Evolutionary conservation across 306 rosid genomes (phyloP), one percentile per base, ranked within the genome.

Genomic region (Astragalus membranaceus): DNA sequence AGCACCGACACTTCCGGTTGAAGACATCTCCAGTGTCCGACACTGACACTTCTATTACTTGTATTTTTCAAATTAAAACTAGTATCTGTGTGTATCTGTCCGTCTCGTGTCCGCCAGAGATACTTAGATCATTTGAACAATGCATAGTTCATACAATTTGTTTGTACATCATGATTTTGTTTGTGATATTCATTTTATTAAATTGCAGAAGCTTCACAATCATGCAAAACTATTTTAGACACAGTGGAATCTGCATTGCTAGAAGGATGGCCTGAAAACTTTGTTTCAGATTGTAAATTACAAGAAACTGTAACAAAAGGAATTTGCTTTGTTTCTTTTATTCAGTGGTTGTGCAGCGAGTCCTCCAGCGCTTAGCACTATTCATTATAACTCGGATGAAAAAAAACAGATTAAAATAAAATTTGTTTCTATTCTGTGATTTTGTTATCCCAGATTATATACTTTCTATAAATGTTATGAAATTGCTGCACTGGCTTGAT

Each of bases 201-300:
- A 64, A 43, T 82, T 81, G 76, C 88, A 93, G 98, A 88, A 58
- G 93, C 98, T 74, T 96, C 97, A 72, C 82, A 78, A 49, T 87
- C 98, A 6, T 90, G 98, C 88, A 90, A 87, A 64, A 66, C 81
- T 47, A 82, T 93, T 82, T 69, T 88, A 78, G 97, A 90, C 81
- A 90, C 93, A 5, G 79, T 90, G 57, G 96, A 93, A 73, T 84
- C 97, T 47, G 85, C 97, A 64, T 78, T 93, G 64, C 98, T 96
- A 8, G 98, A 86, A 41, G 96, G 98, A 23, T 84, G 86, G 82
- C 87, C 88, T 5, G 86, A 81, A 78, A 84, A 59, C 83, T 82
- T 88, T 65, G 82, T 73, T 30, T 76, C 79, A 15, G 96, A 90
- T 64, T 51, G 89, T 80, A 93, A 93, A 66, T 80, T 93, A 44